These are phyloP conservation scores for Fusarium buxicola DNA, from an alignment of 2,329 filamentous ascomycete genomes.

Conservation along the genomic window DNA sequence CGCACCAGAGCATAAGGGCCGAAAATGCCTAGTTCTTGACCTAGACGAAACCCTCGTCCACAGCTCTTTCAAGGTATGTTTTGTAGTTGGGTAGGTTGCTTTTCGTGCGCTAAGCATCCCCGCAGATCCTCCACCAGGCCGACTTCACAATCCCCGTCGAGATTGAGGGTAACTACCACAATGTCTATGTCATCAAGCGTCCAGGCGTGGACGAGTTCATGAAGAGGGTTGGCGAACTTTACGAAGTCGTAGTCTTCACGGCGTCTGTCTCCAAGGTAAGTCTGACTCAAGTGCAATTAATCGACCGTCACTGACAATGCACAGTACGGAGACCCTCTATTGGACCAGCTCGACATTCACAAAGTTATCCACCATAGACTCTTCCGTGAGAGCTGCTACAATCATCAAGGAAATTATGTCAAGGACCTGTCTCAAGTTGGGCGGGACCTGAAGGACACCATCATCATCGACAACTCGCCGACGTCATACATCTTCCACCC, in stretches of 20 bases:
- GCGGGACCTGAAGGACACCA: slow-evolving; percentile 94
- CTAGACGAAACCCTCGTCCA: slow-evolving; percentile 97
- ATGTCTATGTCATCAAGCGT: slow-evolving; percentile 99
- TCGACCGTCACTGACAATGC: slow-evolving; percentile 37
- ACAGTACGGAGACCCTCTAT: slow-evolving; percentile 93
- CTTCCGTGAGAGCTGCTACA: slow-evolving; percentile 98
- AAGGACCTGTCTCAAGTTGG: slow-evolving; percentile 99
- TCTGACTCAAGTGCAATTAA: not conserved
- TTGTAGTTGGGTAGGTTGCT: not conserved
- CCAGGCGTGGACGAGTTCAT: slow-evolving; percentile 99
- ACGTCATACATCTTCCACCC: slow-evolving; percentile 99
- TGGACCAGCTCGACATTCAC: slow-evolving; percentile 98
- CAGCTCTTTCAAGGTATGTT: slow-evolving; percentile 93
- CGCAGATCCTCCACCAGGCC: slow-evolving; percentile 92
- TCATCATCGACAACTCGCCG: slow-evolving; percentile 99
- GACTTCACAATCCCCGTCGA: slow-evolving; percentile 99
- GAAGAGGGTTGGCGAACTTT: slow-evolving; percentile 97
- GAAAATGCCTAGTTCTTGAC: slow-evolving; percentile 95
- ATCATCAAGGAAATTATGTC: slow-evolving; percentile 99
- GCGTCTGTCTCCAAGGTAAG: slow-evolving; percentile 95
- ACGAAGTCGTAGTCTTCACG: slow-evolving; percentile 98
- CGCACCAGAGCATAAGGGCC: slow-evolving; percentile 80
- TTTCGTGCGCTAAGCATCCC: slow-evolving; percentile 36
- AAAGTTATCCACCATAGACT: slow-evolving; percentile 94
- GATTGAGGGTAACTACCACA: slow-evolving; percentile 98